These are phyloP conservation scores for Ogataea corticis DNA, from an alignment of 805 yeast species.

Conservation along the genomic window DNA sequence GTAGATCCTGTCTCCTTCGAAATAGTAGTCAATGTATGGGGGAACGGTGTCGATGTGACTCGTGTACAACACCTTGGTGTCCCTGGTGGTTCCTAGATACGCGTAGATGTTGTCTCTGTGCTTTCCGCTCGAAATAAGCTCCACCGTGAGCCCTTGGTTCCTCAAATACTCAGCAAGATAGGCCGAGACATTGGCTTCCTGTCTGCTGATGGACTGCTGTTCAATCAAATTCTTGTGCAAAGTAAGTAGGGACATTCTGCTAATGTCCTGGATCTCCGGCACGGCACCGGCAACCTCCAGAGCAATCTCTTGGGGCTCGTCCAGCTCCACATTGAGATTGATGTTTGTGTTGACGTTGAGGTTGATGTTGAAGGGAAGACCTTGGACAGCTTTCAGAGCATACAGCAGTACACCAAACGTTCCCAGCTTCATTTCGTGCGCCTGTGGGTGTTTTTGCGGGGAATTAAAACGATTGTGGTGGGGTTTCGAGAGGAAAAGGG, in stretches of 20 bases:
- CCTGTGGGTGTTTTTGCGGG: too few species aligned
- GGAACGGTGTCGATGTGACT: constrained; percentile 77
- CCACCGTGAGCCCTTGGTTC: constrained; percentile 52
- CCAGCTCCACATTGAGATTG: constrained; percentile 5
- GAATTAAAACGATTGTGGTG: too few species aligned
- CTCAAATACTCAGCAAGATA: constrained; percentile 42
- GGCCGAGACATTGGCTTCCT: constrained; percentile 39
- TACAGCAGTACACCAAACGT: neutral
- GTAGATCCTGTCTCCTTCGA: constrained; percentile 49
- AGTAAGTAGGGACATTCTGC: constrained; percentile 20
- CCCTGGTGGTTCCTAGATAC: constrained; percentile 45
- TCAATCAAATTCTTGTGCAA: constrained; percentile 39
- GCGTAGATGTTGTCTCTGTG: constrained; percentile 57
- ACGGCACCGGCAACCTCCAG: neutral
- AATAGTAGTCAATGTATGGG: constrained; percentile 54
- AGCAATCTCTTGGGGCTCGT: neutral
- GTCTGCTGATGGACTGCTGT: constrained; percentile 36
- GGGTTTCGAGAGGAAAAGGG: too few species aligned
- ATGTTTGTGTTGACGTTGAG: constrained; percentile 10
- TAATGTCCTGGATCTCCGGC: neutral
- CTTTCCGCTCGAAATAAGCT: constrained; percentile 38
- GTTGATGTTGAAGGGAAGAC: constrained; percentile 10
- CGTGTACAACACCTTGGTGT: constrained; percentile 53
- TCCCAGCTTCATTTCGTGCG: neutral
- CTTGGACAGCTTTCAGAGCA: neutral